These are phyloP conservation scores for Dactylellina haptotyla DNA, from an alignment of 2,329 filamentous ascomycete species.

Conservation along the genomic window DNA sequence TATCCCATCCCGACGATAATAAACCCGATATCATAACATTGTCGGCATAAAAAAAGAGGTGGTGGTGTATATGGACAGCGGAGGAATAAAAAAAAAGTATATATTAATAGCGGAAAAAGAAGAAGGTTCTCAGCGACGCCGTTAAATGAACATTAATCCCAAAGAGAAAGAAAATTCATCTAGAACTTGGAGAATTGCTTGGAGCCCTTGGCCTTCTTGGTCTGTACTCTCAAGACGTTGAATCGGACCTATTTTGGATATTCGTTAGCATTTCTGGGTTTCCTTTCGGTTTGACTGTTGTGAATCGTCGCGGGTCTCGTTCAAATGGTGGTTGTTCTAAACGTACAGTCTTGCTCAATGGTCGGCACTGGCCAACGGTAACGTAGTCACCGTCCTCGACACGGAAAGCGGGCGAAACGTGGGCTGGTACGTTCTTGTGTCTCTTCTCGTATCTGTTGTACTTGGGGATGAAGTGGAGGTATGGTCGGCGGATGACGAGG, in stretches of 20 bases:
- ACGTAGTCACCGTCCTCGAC: conserved; percentile 99
- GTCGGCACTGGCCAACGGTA: conserved; percentile 98
- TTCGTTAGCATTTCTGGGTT: conserved; percentile 6
- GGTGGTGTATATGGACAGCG: conserved; percentile 35
- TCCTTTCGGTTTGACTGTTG: neutral
- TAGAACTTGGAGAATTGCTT: conserved; percentile 99
- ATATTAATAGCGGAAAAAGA: conserved; percentile 45
- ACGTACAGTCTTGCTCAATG: conserved; percentile 99
- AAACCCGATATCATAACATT: conserved; percentile 36
- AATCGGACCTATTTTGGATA: conserved; percentile 79
- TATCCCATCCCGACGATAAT: conserved; percentile 23
- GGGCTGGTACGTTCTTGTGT: conserved; percentile 99
- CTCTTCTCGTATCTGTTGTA: conserved; percentile 99
- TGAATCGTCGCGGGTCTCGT: neutral
- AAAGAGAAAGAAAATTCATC: conserved; percentile 59
- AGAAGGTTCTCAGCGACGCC: conserved; percentile 52
- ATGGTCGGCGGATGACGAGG: conserved; percentile 98
- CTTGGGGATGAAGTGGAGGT: conserved; percentile 99
- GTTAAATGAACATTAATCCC: conserved; percentile 55
- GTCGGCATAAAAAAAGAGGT: conserved; percentile 15
- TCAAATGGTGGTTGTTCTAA: conserved; percentile 28
- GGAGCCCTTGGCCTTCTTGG: conserved; percentile 94
- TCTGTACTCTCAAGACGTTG: conserved; percentile 99
- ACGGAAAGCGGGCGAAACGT: conserved; percentile 99
- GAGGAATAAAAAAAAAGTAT: conserved; percentile 19